Evolutionary conservation across 1,284 basidiomycete genomes (phyloP).

Genomic region (Ceratobasidium sp.): DNA sequence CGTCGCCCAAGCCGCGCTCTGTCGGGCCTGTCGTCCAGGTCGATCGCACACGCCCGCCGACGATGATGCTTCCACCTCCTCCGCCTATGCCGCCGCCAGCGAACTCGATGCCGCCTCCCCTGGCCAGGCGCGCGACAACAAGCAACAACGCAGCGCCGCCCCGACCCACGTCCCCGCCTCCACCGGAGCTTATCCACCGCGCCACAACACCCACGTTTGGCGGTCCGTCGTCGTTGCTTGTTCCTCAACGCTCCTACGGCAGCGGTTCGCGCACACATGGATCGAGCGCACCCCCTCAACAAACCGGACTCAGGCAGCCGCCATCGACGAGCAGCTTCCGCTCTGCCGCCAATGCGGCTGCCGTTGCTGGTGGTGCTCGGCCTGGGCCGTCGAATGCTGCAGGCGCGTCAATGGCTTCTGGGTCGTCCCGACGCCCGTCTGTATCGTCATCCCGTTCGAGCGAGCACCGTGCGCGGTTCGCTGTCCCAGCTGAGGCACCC

Average conservation of each 20-base stretch:
- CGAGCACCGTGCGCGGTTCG: conserved; percentile 63
- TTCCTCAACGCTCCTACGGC: conserved; percentile 64
- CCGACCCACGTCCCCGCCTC: conserved; percentile 89
- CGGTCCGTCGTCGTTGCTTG: conserved; percentile 61
- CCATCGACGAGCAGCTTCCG: conserved; percentile 85
- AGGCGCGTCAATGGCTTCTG: conserved; percentile 31
- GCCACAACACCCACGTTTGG: conserved; percentile 85
- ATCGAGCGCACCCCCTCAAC: conserved; percentile 78
- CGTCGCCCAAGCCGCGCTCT: conserved; percentile 50
- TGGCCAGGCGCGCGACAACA: conserved; percentile 53
- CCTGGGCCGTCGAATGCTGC: conserved; percentile 59
- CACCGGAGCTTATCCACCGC: conserved; percentile 86
- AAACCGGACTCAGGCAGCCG: conserved; percentile 73
- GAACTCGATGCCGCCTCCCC: conserved; percentile 62
- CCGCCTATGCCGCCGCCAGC: conserved; percentile 81
- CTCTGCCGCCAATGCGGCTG: conserved; percentile 71
- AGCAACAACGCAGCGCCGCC: conserved; percentile 74
- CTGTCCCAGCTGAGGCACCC: conserved; percentile 12
- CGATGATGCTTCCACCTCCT: conserved; percentile 87
- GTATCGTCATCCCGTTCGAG: conserved; percentile 69
- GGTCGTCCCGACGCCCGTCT: conserved; percentile 77
- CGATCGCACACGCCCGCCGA: conserved; percentile 87
- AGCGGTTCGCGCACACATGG: conserved; percentile 66
- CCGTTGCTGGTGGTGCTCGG: conserved; percentile 57
- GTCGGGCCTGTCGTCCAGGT: conserved; percentile 58